Evolutionary conservation across 805 yeast species (phyloP).

Genomic region (Yarrowia sp.): DNA sequence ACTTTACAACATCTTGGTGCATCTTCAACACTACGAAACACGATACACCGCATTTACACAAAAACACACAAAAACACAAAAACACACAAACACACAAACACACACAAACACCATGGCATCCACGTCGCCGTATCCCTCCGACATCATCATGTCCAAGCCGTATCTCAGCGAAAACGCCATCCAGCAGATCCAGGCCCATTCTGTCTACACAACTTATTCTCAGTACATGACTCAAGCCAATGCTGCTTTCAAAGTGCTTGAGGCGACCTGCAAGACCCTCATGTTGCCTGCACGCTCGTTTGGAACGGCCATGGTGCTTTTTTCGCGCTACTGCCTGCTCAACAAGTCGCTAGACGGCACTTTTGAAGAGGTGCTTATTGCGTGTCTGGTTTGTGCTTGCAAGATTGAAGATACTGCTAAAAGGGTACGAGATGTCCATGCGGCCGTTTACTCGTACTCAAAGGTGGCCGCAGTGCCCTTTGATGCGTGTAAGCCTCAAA

Average conservation of each 20-base stretch:
- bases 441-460: conserved; percentile 29
- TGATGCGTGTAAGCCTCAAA: conserved; percentile 38
- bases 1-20: conserved; percentile 3
- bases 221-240: conserved; percentile 19
- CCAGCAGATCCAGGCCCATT: conserved; percentile 18
- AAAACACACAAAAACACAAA: too few species aligned
- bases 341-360: conserved; percentile 38
- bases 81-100: too few species aligned
- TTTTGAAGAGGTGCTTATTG: conserved; percentile 53
- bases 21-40: neutral
- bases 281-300: conserved; percentile 59
- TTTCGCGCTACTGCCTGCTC: conserved; percentile 66
- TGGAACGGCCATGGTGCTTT: conserved; percentile 66
- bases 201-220: neutral
- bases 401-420: conserved; percentile 84
- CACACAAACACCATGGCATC: neutral
- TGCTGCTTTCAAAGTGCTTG: neutral
- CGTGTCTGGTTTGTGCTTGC: conserved; percentile 66
- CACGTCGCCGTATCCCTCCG: conserved; percentile 1
- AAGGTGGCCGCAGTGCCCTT: neutral
- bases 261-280: neutral
- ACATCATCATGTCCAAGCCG: conserved; percentile 21
- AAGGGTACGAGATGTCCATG: conserved; percentile 59
- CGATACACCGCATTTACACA: neutral
- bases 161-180: conserved; percentile 21